Evolutionary conservation across 2,329 filamentous ascomycete species (phyloP).

Genomic region (Pleoardoris graminearum): DNA sequence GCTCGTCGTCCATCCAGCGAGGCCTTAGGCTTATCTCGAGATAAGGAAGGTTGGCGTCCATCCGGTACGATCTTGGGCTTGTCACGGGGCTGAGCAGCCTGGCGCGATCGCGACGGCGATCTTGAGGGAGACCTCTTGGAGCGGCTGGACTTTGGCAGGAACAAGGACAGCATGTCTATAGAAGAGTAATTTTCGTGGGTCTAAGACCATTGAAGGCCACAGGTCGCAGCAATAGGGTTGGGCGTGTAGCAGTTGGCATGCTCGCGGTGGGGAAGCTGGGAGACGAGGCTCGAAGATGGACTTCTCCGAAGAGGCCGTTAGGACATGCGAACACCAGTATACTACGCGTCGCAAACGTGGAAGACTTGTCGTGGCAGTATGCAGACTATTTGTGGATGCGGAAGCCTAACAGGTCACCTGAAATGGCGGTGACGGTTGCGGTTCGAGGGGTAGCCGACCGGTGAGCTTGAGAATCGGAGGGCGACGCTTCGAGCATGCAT

Average conservation of each 20-base stretch:
- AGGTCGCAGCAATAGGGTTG: not conserved
- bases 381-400: not conserved
- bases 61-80: not conserved
- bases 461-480: not conserved
- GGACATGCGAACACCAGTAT: not conserved
- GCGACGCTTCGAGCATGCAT: not conserved
- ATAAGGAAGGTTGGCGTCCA: not conserved
- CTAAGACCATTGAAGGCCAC: not conserved
- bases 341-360: not conserved
- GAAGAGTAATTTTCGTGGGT: not conserved
- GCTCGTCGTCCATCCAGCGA: not conserved
- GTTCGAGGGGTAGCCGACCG: not conserved
- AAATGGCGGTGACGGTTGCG: not conserved
- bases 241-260: slow-evolving; percentile 1
- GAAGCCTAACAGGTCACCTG: not conserved
- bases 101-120: not conserved
- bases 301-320: not conserved
- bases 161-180: slow-evolving; percentile 3
- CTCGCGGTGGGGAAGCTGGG: not conserved
- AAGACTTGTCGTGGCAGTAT: not conserved
- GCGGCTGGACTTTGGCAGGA: not conserved
- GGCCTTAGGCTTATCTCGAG: not conserved
- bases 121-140: not conserved
- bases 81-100: not conserved
- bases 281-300: not conserved